Base-by-base conservation (phyloP, 2,329 filamentous ascomycete species). In the Diaporthe citriasiana region DNA sequence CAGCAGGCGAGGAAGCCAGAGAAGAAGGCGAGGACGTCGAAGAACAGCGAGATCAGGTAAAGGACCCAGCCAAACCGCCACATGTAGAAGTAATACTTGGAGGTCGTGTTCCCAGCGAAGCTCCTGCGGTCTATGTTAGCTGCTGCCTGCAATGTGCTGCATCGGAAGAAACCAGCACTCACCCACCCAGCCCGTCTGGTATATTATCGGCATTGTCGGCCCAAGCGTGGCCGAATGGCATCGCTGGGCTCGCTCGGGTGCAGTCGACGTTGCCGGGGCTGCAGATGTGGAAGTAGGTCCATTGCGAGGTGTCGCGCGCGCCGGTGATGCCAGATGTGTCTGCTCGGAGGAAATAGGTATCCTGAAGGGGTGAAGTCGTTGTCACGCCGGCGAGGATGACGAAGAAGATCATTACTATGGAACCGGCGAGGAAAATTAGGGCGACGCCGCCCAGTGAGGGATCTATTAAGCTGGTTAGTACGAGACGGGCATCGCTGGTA, bases 41-140 rank as follows among this genome's bases (percentile, higher is more conserved):
- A 97, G 87, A 98, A 91, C 50, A 98, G 89, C 25, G 92, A 91
- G 77, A 98, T 92, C 73, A 98, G 86, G 85, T 94, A 94, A 84
- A 98, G 97, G 50, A 95, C 94, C 90, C 96, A 98, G 83, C 94
- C 93, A 86, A 98, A 98, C 53, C 96, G 91, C 85, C 95, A 97
- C 81, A 97, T 88, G 84, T 95, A 94, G 85, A 89, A 98, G 87
- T 92, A 97, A 76, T 85, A 84, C 30, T 76, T 82, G 76, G 87
- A 88, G 8, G 91, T 92, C 4, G 89, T 92, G 74, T 83, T 77
- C 74, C 84, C 84, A 74, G 85, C 90, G 78, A 91, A 87, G 13
- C 76, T 73, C 12, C 75, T 75, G 38, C 47, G 33, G 12, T 30
- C 12, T 12, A 53, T 15, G 33, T 71, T 17, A 76, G 66, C 30